Conservation (phyloP, 192 early-diverging fungal genomes). For the Gryganskiella cystojenkinii region DNA sequence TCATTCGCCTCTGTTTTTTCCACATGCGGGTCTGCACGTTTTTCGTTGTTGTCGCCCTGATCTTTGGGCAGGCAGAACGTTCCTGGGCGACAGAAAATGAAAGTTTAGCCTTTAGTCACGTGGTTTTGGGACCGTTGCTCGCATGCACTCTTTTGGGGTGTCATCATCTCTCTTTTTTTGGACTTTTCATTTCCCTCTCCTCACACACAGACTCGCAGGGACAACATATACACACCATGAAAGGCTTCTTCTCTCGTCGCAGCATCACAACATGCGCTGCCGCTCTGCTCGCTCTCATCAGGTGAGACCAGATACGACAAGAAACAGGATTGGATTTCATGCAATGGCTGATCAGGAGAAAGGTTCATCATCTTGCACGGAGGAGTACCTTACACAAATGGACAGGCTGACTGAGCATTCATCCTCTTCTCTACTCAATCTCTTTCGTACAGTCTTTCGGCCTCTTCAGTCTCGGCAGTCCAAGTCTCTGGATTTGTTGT, state of each 20-base stretch:
- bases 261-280: constrained; percentile 9
- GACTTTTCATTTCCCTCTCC: no score
- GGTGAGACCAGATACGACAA: constrained; percentile 7
- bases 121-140: no score
- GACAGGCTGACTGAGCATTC: background rate
- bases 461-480: constrained; percentile 18
- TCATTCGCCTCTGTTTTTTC: no score
- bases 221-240: constrained; percentile 9
- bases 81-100: no score
- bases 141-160: no score
- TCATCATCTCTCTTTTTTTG: no score
- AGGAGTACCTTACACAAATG: background rate
- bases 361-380: background rate
- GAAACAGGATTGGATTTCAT: background rate
- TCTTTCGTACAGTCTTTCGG: constrained; percentile 18
- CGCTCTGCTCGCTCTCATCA: constrained; percentile 18
- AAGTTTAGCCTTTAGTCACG: no score
- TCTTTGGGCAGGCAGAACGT: no score
- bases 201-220: no score
- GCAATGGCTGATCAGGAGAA: background rate
- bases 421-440: no score
- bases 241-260: constrained; percentile 8
- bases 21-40: no score
- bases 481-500: constrained; percentile 23
- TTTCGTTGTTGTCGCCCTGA: no score